Base-by-base conservation (phyloP, 2,329 filamentous ascomycete species). In the Colletotrichum scovillei region DNA sequence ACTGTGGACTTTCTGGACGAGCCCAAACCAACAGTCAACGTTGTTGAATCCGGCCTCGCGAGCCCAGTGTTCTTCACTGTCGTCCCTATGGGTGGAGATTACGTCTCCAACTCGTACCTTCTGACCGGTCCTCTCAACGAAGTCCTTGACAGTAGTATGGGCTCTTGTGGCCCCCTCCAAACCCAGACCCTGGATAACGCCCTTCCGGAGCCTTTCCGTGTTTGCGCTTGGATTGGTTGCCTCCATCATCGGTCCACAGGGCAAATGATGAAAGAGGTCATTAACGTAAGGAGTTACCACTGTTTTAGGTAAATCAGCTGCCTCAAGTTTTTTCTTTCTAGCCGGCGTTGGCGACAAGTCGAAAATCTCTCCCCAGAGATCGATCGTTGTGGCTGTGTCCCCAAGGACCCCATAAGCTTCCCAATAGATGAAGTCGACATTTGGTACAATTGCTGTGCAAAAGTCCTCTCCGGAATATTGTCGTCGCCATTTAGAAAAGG, bases 211-310 rank as follows among this genome's bases (percentile, higher is more conserved):
- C 2, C 58, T 65, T n/a, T 81, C 71, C 0, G 82, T 77, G 4
- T 75, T 52, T 4, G 71, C 38, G 52, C 78, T 80, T 1, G 82
- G 76, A 0, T 82, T 75, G 0, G 83, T 76, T 0, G 76, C 73
- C 66, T 86, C 81, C 6, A 94, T 82, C 2, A 88, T 82, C 2
- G 84, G 79, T 0, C 85, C 89, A 76, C 92, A 93, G 5, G 88
- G 88, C 79, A 94, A 87, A 24, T 92, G 82, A 3, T 85, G 83
- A 75, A 97, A 97, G 67, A 89, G 89, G 3, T 89, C 78, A 73
- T 90, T 88, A 0, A 93, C 88, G 69, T 92, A 94, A 0, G 92
- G 89, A 0, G 94, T 96, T 0, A 95, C 92, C 0, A 94, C 82
- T 0, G 94, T 96, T 4, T 79, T 79, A 0, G 79, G 73, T n/a